A percentile compares a stretch with the other conserved stretches of the same genome.
These are phyloP conservation scores for Aspergillus hortae DNA, from an alignment of 2,329 filamentous ascomycete species.

Conservation along the genomic window DNA sequence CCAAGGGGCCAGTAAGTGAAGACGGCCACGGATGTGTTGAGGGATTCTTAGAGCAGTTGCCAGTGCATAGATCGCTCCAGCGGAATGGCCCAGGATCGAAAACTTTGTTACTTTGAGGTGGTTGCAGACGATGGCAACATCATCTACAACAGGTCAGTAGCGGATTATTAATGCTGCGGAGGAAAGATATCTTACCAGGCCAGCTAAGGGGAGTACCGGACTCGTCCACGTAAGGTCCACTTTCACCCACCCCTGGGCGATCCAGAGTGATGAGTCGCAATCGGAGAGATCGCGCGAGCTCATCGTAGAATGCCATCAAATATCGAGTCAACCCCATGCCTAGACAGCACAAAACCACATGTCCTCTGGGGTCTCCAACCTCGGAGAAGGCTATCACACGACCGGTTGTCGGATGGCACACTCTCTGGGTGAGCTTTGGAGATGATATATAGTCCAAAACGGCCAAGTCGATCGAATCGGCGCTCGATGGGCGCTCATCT, in stretches of 20 bases:
- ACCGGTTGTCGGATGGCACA: conserved; percentile 79
- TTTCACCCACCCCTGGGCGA: conserved; percentile 88
- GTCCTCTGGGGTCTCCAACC: conserved; percentile 87
- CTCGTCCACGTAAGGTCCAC: conserved; percentile 76
- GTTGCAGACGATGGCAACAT: conserved; percentile 92
- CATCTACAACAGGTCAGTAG: conserved; percentile 46
- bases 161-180: not conserved
- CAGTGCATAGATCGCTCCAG: conserved; percentile 94
- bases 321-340: conserved; percentile 97
- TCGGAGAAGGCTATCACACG: conserved; percentile 93
- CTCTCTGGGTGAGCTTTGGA: conserved; percentile 80
- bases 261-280: conserved; percentile 90
- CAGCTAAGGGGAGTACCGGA: conserved; percentile 85
- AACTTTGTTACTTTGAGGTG: conserved; percentile 91
- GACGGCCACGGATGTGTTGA: conserved; percentile 88
- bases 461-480: conserved; percentile 83
- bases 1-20: conserved; percentile 86
- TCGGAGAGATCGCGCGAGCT: conserved; percentile 83
- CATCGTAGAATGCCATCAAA: conserved; percentile 95
- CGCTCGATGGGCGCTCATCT: conserved; percentile 71
- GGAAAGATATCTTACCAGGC: conserved; percentile 64
- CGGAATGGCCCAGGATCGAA: conserved; percentile 91
- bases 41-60: conserved; percentile 94
- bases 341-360: conserved; percentile 91
- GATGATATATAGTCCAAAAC: conserved; percentile 82